Percentiles rank a stretch among this genome's conserved stretches.
Conservation (phyloP, 192 early-diverging fungal species). For the Martensiomyces pterosporus region DNA sequence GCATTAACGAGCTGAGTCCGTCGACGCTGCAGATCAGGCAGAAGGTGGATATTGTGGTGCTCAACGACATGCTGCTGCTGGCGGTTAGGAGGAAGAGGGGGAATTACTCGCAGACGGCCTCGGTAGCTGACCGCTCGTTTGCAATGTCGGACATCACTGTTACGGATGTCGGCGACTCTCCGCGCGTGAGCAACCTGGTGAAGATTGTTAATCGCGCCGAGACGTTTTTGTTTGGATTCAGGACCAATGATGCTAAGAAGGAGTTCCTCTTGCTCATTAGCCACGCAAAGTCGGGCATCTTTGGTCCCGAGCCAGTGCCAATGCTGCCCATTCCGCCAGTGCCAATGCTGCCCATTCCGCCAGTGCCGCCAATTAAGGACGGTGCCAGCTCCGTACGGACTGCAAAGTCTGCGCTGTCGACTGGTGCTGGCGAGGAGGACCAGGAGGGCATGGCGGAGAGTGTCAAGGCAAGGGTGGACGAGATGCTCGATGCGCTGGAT, state of each 20-base stretch:
- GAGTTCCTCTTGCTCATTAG: conserved; percentile 47
- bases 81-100: conserved; percentile 74
- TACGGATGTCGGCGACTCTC: conserved; percentile 79
- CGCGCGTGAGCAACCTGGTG: conserved; percentile 73
- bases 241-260: conserved; percentile 36
- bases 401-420: conserved; percentile 5
- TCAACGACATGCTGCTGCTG: conserved; percentile 82
- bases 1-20: conserved; percentile 76
- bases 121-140: conserved; percentile 83
- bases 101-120: conserved; percentile 58
- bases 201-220: conserved; percentile 84
- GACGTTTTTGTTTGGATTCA: conserved; percentile 62
- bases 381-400: neutral
- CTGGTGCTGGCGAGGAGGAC: conserved; percentile 11
- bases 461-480: conserved; percentile 43
- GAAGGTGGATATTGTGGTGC: conserved; percentile 71
- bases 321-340: conserved; percentile 21
- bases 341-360: conserved; percentile 18
- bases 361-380: conserved; percentile 4
- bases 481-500: conserved; percentile 85
- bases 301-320: conserved; percentile 21
- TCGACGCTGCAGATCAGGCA: conserved; percentile 70
- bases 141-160: conserved; percentile 71
- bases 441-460: conserved; percentile 9
- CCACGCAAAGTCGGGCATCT: conserved; percentile 35